Base-by-base conservation (phyloP, 768 basidiomycete species). In the Chalciporus pseudorubinellus region DNA sequence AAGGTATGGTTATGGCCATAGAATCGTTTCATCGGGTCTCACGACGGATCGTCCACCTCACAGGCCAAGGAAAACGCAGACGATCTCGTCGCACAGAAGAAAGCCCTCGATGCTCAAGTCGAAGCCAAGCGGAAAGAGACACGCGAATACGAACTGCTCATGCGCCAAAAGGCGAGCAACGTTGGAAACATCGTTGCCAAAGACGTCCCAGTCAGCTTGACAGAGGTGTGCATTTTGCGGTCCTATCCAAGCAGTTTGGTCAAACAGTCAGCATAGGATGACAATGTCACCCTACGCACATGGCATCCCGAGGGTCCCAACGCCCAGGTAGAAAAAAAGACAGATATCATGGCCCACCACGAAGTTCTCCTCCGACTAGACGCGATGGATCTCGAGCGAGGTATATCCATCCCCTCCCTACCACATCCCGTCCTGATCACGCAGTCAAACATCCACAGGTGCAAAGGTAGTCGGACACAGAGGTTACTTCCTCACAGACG, bases 381-480 rank as follows among this genome's bases (percentile, higher is more conserved):
- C 63, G 94, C 92, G 20, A 94, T 95, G 82, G 97, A 98, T 69
- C 84, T 97, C 41, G 97, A 99, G 69, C 82, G 97, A 69, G 97
- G 92, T 87, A 54, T 26, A 34, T 48, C 11, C 31, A 28, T 16
- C 13, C 20, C 28, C 4, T 38, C 26, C n/a, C 18, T 44, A 6
- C 6, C 40, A 14, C 7, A 33, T 24, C 41, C 16, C 28, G 18
- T 44, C 22, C 44, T 58, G 48, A 52, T 55, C 53, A 10, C 49
- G 21, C 39, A 55, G 44, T 31, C 56, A 18, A 33, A 38, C 39
- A 19, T 34, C 26, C 51, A n/a, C 54, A 93, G 91, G 92, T 44
- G 81, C 92, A 41, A 99, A 98, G 74, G 81, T 98, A 46, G 81
- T 87, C 10, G 97, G 97, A 1, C 97, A 99, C 75, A 79, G 97